Conservation (phyloP, 2,329 filamentous ascomycete species). For the Cladophialophora psammophila region DNA sequence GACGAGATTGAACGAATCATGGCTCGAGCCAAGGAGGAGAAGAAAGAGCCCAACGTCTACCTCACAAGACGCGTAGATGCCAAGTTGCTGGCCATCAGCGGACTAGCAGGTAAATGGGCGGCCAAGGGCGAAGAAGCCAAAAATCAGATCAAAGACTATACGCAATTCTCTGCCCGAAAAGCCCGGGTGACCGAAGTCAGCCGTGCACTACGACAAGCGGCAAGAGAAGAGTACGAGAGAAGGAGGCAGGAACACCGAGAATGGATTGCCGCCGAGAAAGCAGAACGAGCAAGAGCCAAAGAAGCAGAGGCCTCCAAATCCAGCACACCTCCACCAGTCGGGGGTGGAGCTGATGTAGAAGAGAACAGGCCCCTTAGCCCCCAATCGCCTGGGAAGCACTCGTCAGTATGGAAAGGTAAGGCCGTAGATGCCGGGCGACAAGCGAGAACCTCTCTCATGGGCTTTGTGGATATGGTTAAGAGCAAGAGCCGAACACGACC, state of each 20-base stretch:
- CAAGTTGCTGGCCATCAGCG: conserved; percentile 42
- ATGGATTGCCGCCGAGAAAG: conserved; percentile 44
- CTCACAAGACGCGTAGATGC: conserved; percentile 60
- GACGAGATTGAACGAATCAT: conserved; percentile 79
- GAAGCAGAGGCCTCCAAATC: conserved; percentile 30
- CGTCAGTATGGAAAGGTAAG: conserved; percentile 36
- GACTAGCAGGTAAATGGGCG: conserved; percentile 40
- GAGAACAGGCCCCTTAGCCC: conserved; percentile 22
- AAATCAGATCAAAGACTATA: conserved; percentile 40
- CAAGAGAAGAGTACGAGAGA: conserved; percentile 41
- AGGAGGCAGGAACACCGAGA: conserved; percentile 43
- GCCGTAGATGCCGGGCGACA: conserved; percentile 40
- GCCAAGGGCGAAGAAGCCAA: conserved; percentile 41
- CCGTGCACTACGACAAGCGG: conserved; percentile 40
- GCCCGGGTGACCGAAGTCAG: conserved; percentile 42
- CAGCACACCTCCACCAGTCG: conserved; percentile 13
- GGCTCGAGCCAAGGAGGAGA: conserved; percentile 47
- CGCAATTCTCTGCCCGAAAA: conserved; percentile 39
- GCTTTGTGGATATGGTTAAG: conserved; percentile 38
- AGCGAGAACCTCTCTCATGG: conserved; percentile 38
- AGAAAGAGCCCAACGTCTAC: conserved; percentile 64
- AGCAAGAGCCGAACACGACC: conserved; percentile 34
- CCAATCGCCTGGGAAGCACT: conserved; percentile 25
- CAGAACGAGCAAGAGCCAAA: conserved; percentile 30
- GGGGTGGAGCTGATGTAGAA: conserved; percentile 28